Conservation (phyloP, 768 basidiomycete genomes). For the Trametopsis cervina region DNA sequence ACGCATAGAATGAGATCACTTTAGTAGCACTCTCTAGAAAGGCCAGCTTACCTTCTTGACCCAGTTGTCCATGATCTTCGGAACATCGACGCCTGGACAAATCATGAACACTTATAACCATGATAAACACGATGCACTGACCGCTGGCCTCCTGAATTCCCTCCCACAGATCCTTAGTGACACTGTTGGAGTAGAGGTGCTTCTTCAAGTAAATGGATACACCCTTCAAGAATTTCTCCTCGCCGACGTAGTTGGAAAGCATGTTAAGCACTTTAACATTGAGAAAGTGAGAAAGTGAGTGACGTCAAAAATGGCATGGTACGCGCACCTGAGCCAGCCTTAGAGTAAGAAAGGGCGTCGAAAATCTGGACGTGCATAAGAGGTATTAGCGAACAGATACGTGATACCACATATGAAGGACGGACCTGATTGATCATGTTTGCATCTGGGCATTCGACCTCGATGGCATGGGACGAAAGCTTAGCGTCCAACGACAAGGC, state of each 20-base stretch:
- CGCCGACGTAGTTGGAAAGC: constrained; percentile 84
- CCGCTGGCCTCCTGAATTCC: constrained; percentile 74
- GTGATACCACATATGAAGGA: no score
- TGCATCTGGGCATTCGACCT: constrained; percentile 84
- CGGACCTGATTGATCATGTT: constrained; percentile 71
- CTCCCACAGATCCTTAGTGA: constrained; percentile 82
- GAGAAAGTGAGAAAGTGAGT: not conserved
- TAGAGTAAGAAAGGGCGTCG: constrained; percentile 81
- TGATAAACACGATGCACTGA: constrained; percentile 13
- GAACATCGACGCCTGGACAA: constrained; percentile 53
- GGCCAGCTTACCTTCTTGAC: constrained; percentile 57
- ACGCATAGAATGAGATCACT: not conserved
- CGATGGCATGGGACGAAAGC: constrained; percentile 85
- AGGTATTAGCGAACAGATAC: not conserved
- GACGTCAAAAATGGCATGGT: not conserved
- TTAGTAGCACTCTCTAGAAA: not conserved
- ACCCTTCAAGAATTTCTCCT: constrained; percentile 80
- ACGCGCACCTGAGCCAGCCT: constrained; percentile 61
- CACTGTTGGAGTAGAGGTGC: constrained; percentile 76
- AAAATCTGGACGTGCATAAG: constrained; percentile 56
- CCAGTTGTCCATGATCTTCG: constrained; percentile 88
- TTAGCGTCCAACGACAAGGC: constrained; percentile 83
- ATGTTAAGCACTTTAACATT: constrained; percentile 67
- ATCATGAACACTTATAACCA: no score
- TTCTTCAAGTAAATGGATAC: constrained; percentile 90